Evolutionary conservation across 768 basidiomycete genomes (phyloP).

Genomic region (Xerocomellus intermedius): DNA sequence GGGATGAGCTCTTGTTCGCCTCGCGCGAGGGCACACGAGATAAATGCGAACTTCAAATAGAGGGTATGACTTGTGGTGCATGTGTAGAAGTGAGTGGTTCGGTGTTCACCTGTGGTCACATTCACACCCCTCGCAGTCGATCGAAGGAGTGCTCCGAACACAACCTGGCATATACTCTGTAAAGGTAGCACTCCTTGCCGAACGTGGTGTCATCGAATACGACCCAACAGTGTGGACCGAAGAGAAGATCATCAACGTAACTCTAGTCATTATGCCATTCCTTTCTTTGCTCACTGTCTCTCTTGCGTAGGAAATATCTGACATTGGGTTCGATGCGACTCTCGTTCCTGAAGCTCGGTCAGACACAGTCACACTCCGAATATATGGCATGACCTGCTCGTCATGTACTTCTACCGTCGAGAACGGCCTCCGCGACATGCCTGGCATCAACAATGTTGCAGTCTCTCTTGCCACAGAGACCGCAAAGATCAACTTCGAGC

Average conservation of each 20-base stretch:
- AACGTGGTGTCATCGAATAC: constrained; percentile 89
- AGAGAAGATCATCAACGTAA: constrained; percentile 73
- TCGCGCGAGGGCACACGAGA: constrained; percentile 32
- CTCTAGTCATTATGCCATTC: not conserved
- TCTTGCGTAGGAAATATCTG: constrained; percentile 74
- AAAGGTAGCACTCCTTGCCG: constrained; percentile 96
- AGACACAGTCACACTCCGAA: constrained; percentile 69
- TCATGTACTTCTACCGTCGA: constrained; percentile 80
- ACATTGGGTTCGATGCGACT: constrained; percentile 89
- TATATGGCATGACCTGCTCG: constrained; percentile 92
- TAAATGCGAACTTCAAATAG: constrained; percentile 76
- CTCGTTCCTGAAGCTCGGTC: constrained; percentile 62
- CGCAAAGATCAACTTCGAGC: constrained; percentile 75
- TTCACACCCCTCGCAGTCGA: constrained; percentile 48
- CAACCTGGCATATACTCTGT: constrained; percentile 89
- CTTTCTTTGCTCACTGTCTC: constrained; percentile 3
- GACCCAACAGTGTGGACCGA: constrained; percentile 79
- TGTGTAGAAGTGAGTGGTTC: constrained; percentile 72
- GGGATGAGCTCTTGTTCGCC: constrained; percentile 22
- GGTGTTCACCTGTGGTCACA: not conserved
- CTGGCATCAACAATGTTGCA: constrained; percentile 70
- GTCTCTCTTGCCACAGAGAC: constrained; percentile 77
- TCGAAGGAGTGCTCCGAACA: constrained; percentile 77
- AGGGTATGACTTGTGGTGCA: constrained; percentile 89
- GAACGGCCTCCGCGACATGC: constrained; percentile 59